Conservation (phyloP, 257 asterid species). For the Fraxinus anomala region DNA sequence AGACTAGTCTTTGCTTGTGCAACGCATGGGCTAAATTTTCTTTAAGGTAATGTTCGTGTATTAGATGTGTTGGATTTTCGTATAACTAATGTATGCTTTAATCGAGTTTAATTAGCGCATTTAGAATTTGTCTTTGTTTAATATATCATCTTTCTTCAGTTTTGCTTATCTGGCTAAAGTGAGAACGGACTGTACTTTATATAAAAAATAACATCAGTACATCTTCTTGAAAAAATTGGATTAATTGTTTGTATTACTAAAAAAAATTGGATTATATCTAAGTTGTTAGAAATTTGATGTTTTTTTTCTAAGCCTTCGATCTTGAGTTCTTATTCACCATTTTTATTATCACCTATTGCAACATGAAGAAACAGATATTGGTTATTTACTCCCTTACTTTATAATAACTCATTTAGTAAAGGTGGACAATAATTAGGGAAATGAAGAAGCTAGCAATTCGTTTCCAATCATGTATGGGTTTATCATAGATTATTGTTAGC, state of each 20-base stretch:
- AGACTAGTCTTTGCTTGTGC: no score
- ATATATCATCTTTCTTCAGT: background rate
- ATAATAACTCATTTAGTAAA: background rate
- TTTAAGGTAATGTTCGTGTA: no score
- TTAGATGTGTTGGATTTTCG: no score
- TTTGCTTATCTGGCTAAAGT: background rate
- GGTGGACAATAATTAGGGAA: background rate
- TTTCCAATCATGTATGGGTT: background rate
- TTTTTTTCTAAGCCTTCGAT: background rate
- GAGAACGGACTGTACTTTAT: background rate
- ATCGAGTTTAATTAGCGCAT: no score
- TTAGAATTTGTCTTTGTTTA: no score
- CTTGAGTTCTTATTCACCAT: background rate
- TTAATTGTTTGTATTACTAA: background rate
- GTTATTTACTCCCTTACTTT: background rate
- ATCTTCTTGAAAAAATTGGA: no score
- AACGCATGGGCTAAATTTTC: no score
- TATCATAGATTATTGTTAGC: no score
- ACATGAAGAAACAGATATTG: background rate
- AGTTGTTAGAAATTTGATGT: background rate
- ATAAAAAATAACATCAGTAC: background rate
- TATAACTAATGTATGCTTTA: no score
- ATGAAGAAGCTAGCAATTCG: background rate
- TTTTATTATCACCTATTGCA: background rate
- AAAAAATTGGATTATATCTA: background rate